Percentiles rank a stretch among this genome's conserved stretches.
Evolutionary conservation across 495 filamentous ascomycete genomes (phyloP).

Genomic region (Talaromyces wortmannii): DNA sequence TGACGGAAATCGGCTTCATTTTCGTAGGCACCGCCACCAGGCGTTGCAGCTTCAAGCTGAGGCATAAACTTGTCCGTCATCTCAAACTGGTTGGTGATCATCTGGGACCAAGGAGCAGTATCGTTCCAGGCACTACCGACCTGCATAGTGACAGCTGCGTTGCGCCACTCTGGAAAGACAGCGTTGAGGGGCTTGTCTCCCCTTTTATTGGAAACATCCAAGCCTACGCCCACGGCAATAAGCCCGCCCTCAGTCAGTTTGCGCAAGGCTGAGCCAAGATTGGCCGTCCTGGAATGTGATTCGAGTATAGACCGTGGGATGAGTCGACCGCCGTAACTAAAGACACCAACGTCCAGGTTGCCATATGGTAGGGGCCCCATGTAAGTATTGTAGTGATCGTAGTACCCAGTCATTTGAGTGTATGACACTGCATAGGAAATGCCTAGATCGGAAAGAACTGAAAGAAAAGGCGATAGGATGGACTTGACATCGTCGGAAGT

Average conservation of each 20-base stretch:
- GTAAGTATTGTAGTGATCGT: conserved; percentile 21
- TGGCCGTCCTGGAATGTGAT: conserved; percentile 35
- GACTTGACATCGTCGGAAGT: conserved; percentile 20
- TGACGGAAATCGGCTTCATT: conserved; percentile 44
- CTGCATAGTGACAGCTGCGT: conserved; percentile 36
- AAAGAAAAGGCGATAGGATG: conserved; percentile 24
- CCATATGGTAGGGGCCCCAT: conserved; percentile 11
- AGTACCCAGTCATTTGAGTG: neutral
- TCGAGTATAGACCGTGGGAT: conserved; percentile 43
- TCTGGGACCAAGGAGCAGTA: conserved; percentile 26
- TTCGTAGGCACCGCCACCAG: conserved; percentile 29
- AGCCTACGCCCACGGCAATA: conserved; percentile 35
- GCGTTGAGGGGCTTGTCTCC: conserved; percentile 42
- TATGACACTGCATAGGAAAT: conserved; percentile 14
- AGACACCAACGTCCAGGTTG: conserved; percentile 10
- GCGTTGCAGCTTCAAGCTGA: conserved; percentile 28
- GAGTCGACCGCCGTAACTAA: conserved; percentile 52
- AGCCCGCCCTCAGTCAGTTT: conserved; percentile 33
- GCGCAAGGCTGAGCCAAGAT: conserved; percentile 27
- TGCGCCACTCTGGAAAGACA: conserved; percentile 54
- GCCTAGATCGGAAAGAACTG: conserved; percentile 20
- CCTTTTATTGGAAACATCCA: conserved; percentile 25
- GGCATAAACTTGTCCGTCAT: conserved; percentile 37
- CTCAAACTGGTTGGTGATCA: conserved; percentile 25
- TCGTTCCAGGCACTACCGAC: conserved; percentile 36